Evolutionary conservation across 495 filamentous ascomycete genomes (phyloP), one percentile per base, ranked within the genome.

Genomic region (Poronia punctata): DNA sequence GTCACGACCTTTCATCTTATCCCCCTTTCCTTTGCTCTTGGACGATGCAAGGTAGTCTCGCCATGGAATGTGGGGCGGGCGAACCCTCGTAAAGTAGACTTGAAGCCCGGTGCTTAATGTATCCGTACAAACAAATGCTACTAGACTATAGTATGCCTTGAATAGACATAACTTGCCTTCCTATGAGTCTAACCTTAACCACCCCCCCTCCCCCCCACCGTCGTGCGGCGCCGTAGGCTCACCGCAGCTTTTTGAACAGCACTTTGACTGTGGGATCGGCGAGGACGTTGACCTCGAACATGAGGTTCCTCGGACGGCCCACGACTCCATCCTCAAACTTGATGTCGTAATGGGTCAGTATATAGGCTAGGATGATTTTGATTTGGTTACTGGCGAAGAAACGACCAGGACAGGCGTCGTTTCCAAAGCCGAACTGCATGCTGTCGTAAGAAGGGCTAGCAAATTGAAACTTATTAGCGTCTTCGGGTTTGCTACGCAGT

Each of bases 351-450:
- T 59, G 61, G 22, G 64, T 40, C 17, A 72, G 30, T 2, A 71
- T 46, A 24, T 56, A 55, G 6, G 53, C 48, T 5, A 74, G 48
- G 16, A 65, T 41, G n/a, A 70, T 48, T 59, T 74, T 69, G 20
- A 72, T 64, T 51, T 63, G 54, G 38, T 67, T 56, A 3, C 49
- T 52, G 6, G 63, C 68, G 49, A 70, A 68, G 52, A 72, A 71
- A 10, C 70, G 54, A 7, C 65, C 68, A 0, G 70, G 67, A 26
- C 70, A 74, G 2, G 66, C 65, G 26, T 71, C 62, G 7, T 49
- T 59, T 5, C 74, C 73, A 35, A 68, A 52, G 0, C 73, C 72
- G 28, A 75, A 76, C 19, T 56, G 52, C 16, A 73, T 46, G 36
- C 62, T 54, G 3, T 65, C 52, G 3, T 62, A 51, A 1, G 57